A percentile compares a stretch with the other conserved stretches of the same genome.
phyloP scores from a whole-genome alignment of 371 early-diverging fungal genomes.

The Rhizopus microsporus region DNA sequence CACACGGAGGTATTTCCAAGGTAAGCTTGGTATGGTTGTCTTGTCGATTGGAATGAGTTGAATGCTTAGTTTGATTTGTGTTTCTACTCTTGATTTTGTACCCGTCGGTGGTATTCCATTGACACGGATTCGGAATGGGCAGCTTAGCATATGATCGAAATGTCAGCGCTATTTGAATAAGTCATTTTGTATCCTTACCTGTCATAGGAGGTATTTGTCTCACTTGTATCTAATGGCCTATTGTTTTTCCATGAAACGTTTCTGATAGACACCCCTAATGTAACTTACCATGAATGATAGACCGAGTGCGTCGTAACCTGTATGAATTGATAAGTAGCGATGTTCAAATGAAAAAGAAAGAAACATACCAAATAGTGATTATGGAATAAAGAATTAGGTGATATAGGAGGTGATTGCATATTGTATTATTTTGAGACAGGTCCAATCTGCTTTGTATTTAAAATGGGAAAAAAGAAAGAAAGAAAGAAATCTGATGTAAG shows the following conservation, averaged over 20 bases:
- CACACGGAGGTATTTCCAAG: slow-evolving; percentile 63
- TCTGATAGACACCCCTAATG: too few species aligned
- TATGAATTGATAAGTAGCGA: too few species aligned
- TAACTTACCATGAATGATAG: too few species aligned
- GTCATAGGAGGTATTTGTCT: background rate
- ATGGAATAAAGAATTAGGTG: slow-evolving; percentile 1
- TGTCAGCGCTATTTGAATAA: background rate
- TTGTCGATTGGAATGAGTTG: slow-evolving; percentile 54
- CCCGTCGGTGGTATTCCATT: slow-evolving; percentile 62
- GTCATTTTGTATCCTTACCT: background rate
- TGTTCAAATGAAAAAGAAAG: background rate
- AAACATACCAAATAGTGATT: background rate
- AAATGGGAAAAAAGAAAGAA: too few species aligned
- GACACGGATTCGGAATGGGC: slow-evolving; percentile 33
- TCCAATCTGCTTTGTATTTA: background rate
- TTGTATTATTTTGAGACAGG: slow-evolving; percentile 1
- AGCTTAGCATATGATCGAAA: background rate
- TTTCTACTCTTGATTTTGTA: slow-evolving; percentile 75
- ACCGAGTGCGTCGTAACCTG: too few species aligned
- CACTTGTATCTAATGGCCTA: background rate
- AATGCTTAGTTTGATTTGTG: slow-evolving; percentile 71
- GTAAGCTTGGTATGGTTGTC: slow-evolving; percentile 35
- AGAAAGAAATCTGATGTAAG: too few species aligned
- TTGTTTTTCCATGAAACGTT: too few species aligned
- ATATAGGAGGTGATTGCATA: background rate